These are phyloP conservation scores for Saraca asoca DNA, from an alignment of 331 rosid genomes.

Conservation along the genomic window DNA sequence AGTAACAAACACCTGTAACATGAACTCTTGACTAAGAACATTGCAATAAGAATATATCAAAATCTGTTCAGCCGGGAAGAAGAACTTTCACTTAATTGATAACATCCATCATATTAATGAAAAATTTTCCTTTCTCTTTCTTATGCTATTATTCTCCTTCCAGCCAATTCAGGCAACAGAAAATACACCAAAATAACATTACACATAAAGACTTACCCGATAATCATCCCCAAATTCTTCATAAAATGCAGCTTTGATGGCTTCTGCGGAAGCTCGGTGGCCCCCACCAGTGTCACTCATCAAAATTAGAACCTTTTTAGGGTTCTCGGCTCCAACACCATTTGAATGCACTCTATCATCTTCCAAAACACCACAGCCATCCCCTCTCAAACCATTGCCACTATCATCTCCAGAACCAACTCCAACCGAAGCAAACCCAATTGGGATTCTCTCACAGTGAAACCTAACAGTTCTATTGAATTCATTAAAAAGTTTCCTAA, in stretches of 20 bases:
- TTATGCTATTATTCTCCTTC: too few relatives aligned
- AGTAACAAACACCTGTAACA: constrained; percentile 86
- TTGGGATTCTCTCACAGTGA: constrained; percentile 70
- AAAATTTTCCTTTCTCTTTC: too few relatives aligned
- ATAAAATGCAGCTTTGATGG: constrained; percentile 82
- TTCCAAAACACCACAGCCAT: constrained; percentile 44
- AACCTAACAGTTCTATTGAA: constrained; percentile 70
- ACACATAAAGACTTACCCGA: constrained; percentile 50
- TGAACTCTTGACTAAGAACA: constrained; percentile 44
- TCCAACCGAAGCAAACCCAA: constrained; percentile 80
- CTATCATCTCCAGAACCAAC: constrained; percentile 30
- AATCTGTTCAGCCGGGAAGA: neutral
- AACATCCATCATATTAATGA: too few relatives aligned
- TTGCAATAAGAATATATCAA: constrained; percentile 20
- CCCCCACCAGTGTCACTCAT: constrained; percentile 99
- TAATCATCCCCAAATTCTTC: constrained; percentile 77
- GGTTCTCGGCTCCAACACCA: constrained; percentile 39
- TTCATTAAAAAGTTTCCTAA: constrained; percentile 50
- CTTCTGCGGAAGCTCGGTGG: constrained; percentile 98
- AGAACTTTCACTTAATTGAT: too few relatives aligned
- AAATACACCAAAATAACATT: too few relatives aligned
- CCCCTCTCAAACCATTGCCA: constrained; percentile 41
- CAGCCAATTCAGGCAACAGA: too few relatives aligned
- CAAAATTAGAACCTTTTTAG: constrained; percentile 82
- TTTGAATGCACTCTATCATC: constrained; percentile 50